Evolutionary conservation across 305 asterid genomes (phyloP), one percentile per base, ranked within the genome.

Genomic region (Rubia occidens): DNA sequence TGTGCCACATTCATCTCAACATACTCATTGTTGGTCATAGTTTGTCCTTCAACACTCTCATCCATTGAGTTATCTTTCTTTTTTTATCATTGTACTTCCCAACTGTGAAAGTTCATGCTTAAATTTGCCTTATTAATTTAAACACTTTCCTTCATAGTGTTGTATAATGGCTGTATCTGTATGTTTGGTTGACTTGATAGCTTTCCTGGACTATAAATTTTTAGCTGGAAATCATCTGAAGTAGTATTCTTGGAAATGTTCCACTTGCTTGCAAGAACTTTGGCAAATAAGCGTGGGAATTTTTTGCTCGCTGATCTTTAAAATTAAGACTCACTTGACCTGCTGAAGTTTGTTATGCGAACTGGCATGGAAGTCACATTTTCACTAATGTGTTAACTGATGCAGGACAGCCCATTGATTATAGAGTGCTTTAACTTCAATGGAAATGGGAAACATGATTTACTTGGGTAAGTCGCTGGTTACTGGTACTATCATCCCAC

Each of bases 401-500:
- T 90, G 90, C 99, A 94, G 99, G 99, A 89, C 83, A 91, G 86
- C 85, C 97, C 96, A 65, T 78, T 94, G 86, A 79, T 67, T 71
- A 77, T 94, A 39, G 99, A 94, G 87, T 94, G 99, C 78, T 94
- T 84, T 72, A 84, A 94, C 86, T 94, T 89, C 90, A 89, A 94
- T 79, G 81, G 87, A 80, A 89, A 89, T 4, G 99, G 99, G 75
- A 91, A 81, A 63, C 99, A 94, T 78, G 95, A 83, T 80, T 84
- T 86, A 76, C 82, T 94, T 74, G 99, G 99, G 99, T 94, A 83
- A 81, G 76, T 72, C 72, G 49, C 73, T 44, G 55, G 64, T 67
- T 73, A 72, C 61, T 67, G 59, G 72, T 13, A 32, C 75, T 73
- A 58, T 47, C 60, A 0, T 77, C 65, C 70, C 14, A 65, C 74